Base-by-base conservation (phyloP, 306 rosid species). In the Cucumis hystrix region DNA sequence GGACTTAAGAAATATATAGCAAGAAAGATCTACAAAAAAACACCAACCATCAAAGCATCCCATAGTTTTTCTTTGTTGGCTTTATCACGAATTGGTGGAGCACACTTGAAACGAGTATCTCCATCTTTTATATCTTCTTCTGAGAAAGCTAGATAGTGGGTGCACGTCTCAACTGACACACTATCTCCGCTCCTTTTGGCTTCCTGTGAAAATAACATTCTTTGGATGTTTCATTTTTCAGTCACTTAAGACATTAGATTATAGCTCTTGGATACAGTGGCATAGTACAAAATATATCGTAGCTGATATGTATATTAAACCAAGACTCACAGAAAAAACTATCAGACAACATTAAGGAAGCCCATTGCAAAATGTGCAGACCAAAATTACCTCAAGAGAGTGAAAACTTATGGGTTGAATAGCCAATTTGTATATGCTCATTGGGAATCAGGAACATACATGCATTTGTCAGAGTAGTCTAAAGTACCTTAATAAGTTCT, bases 51-150 rank as follows among this genome's bases (percentile, higher is more conserved):
- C 78, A 92, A 67, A 79, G 96, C 98, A 74, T 87, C 84, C 97
- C 97, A 90, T 65, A 95, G 84, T 62, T 83, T 95, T 80, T 92
- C 93, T 77, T 54, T 87, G 88, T 95, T 95, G 77, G 77, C 84
- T 67, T 89, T 87, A 47, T 89, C 88, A 35, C 98, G 93, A 71
- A 92, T 90, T 52, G 98, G 98, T 4, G 98, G 98, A 82, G 97
- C 84, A 83, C 98, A 95, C 87, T 95, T 95, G 30, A 87, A 90
- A 54, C 97, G 96, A 68, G 97, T 95, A 77, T 95, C 96, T 79
- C 93, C 91, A 78, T 89, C 86, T 15, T 41, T 84, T 80, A 95
- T 90, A 84, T 90, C 96, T 83, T 90, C 97, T 28, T 94, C 80
- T 0, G 93, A 87, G 85, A 95, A 92, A 80, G 97, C 88, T 59